phyloP scores from a whole-genome alignment of 1,139 yeast species.

The Sugiyamaella japonica region DNA sequence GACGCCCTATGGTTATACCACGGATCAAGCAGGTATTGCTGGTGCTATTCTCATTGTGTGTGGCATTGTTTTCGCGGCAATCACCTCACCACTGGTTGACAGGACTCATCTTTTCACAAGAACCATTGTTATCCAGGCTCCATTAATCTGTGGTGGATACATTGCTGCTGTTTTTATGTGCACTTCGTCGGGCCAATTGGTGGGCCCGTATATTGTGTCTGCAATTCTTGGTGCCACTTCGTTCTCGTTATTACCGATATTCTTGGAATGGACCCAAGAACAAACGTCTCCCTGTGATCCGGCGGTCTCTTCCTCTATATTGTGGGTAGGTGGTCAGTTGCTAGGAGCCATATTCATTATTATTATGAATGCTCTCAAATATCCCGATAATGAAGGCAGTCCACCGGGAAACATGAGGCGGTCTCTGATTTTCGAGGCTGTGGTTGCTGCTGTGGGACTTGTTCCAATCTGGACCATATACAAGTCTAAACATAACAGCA shows the following conservation, averaged over 20 bases:
- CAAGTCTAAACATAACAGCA: conserved; percentile 23
- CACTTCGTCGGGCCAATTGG: conserved; percentile 32
- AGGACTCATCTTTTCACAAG: conserved; percentile 33
- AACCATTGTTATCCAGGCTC: conserved; percentile 35
- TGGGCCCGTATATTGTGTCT: conserved; percentile 39
- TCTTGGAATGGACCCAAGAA: conserved; percentile 41
- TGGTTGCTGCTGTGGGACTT: conserved; percentile 35
- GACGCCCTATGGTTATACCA: conserved; percentile 40
- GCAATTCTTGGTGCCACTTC: conserved; percentile 41
- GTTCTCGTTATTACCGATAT: conserved; percentile 39
- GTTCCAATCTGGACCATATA: conserved; percentile 30
- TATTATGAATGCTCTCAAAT: conserved; percentile 38
- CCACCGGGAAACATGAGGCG: conserved; percentile 41
- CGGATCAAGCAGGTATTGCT: conserved; percentile 40
- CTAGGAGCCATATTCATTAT: conserved; percentile 42
- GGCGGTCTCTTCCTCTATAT: conserved; percentile 37
- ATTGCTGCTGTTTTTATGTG: conserved; percentile 40
- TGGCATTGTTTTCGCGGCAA: conserved; percentile 39
- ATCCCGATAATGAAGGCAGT: conserved; percentile 32
- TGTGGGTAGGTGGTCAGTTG: conserved; percentile 42
- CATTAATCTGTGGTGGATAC: conserved; percentile 37
- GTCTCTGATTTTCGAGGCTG: conserved; percentile 40
- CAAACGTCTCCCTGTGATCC: conserved; percentile 41
- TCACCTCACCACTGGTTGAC: conserved; percentile 40
- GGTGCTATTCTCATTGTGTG: conserved; percentile 40